Conservation (phyloP, 2,329 filamentous ascomycete species). For the Paracoccidioides brasiliensis region DNA sequence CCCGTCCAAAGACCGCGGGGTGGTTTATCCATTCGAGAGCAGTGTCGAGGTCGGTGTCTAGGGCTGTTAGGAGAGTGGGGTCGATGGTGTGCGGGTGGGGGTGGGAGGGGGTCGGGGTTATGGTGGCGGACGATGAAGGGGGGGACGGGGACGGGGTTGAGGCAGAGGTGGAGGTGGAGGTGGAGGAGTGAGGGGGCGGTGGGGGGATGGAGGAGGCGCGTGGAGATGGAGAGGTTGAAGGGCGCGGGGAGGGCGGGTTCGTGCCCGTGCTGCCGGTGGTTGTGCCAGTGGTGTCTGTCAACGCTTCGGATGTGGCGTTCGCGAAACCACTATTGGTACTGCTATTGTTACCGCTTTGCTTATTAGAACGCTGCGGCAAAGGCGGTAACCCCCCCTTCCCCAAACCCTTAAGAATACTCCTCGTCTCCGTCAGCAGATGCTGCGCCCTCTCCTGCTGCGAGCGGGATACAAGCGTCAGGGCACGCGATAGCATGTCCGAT, state of each 20-base stretch:
- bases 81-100: conserved; percentile 53
- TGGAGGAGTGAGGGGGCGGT: conserved; percentile 37
- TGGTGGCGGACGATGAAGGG: conserved; percentile 33
- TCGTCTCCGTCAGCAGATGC: conserved; percentile 81
- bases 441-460: conserved; percentile 90
- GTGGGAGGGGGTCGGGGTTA: conserved; percentile 37
- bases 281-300: too few relatives aligned
- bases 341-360: conserved; percentile 24
- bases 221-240: conserved; percentile 26
- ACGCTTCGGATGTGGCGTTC: too few relatives aligned
- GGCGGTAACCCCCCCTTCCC: conserved; percentile 90
- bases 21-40: conserved; percentile 96
- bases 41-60: conserved; percentile 81
- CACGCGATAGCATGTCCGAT: conserved; percentile 92
- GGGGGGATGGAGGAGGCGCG: conserved; percentile 22
- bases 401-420: conserved; percentile 87
- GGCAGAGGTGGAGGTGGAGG: conserved; percentile 35
- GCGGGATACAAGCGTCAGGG: conserved; percentile 76
- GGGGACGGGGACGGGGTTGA: conserved; percentile 6
- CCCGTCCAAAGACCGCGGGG: conserved; percentile 83
- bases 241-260: conserved; percentile 18
- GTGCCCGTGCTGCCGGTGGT: conserved; percentile 1
- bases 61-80: conserved; percentile 61
- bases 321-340: too few relatives aligned
- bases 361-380: conserved; percentile 48